Evolutionary conservation across 2,329 filamentous ascomycete species (phyloP).

Genomic region (Xylaria sp.): DNA sequence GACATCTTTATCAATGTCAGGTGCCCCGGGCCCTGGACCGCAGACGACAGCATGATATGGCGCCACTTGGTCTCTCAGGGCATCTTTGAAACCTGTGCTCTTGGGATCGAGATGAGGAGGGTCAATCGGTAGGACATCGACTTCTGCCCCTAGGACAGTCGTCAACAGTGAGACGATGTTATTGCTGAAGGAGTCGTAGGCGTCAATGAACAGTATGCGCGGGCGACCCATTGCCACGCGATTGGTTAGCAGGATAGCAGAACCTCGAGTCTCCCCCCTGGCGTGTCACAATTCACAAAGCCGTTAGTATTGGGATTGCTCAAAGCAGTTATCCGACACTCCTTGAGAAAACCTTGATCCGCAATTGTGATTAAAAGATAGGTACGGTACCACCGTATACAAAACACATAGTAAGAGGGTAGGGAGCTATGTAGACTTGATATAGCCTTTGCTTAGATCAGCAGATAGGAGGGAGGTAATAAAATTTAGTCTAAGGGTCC

Average conservation of each 20-base stretch:
- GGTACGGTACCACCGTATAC: background rate
- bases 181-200: constrained; percentile 96
- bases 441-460: background rate
- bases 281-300: background rate
- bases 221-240: constrained; percentile 48
- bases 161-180: constrained; percentile 89
- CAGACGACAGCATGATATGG: constrained; percentile 87
- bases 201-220: constrained; percentile 88
- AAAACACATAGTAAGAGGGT: background rate
- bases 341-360: background rate
- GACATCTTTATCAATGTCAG: constrained; percentile 76
- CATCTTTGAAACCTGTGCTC: constrained; percentile 55
- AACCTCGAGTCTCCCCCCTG: background rate
- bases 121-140: constrained; percentile 80
- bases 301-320: background rate
- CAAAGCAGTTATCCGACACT: background rate
- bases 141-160: constrained; percentile 72
- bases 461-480: background rate
- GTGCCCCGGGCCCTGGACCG: constrained; percentile 90
- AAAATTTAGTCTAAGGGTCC: constrained; percentile 25
- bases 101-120: constrained; percentile 60
- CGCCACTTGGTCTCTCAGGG: constrained; percentile 62
- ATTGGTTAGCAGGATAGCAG: background rate
- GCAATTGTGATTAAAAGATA: background rate
- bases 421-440: background rate